Base-by-base conservation (phyloP, 768 basidiomycete genomes). In the Tephrocybe sp. region DNA sequence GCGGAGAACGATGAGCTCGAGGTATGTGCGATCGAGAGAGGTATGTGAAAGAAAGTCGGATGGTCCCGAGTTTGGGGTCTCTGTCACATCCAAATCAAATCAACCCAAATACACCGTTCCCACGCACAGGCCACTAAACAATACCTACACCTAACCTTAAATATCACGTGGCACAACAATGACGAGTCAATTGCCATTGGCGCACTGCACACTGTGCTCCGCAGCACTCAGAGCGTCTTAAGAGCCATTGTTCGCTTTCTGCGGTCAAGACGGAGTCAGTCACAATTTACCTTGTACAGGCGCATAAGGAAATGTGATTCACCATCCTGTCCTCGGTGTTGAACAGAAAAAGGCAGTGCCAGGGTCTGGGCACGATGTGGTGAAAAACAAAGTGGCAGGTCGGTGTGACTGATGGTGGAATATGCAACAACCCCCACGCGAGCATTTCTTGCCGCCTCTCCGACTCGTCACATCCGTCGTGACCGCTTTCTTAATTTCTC, bases 121-220 rank as follows among this genome's bases (percentile, higher is more conserved):
- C 74, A 76, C 76, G 76, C 76, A 76, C 76, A 65, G 74, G 63
- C 76, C 75, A 68, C 60, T 64, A 56, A 76, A 66, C 66, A 69
- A 66, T 56, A 56, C 45, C 45, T 55, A 58, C 61, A 28, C 63
- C 64, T 59, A 65, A 66, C 64, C 64, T 64, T 64, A 63, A 55
- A 52, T 57, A 36, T 57, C 73, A 75, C 74, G 69, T 73, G 70
- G 15, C 39, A 16, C 40, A 16, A 32, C 46, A 37, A 37, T 44
- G 41, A 31, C 32, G 51, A 31, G 30, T 31, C 26, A 36, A 37
- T 15, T 32, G 28, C 5, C 26, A 16, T 26, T 15, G n/a, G 9
- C 13, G 47, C 13, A 9, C 18, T 9, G 18, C 42, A 2, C 25
- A 24, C 21, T 43, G 39, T 32, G n/a, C n/a, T n/a, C n/a, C n/a